phyloP scores from a whole-genome alignment of 139 green algal genomes.

The Micromonas commoda region DNA sequence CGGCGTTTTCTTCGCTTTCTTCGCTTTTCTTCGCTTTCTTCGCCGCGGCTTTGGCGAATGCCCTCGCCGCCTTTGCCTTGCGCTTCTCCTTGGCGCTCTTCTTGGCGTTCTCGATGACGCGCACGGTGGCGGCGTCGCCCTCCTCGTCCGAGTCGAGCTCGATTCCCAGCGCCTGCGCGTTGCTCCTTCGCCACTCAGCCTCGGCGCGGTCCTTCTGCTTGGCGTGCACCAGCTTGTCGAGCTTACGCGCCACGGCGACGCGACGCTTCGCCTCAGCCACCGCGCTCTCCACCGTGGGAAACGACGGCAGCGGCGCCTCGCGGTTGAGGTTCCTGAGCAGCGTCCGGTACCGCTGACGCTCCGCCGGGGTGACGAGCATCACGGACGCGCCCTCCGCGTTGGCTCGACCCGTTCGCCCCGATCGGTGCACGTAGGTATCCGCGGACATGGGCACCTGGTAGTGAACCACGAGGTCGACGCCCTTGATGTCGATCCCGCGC shows the following conservation, averaged over 20 bases:
- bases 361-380: slow-evolving; percentile 65
- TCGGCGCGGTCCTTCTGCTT: slow-evolving; percentile 10
- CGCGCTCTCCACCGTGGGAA: slow-evolving; percentile 9
- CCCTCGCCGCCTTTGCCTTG: too few relatives aligned
- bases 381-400: slow-evolving; percentile 62
- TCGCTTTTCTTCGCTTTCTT: slow-evolving; percentile 1
- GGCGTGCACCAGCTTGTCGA: slow-evolving; percentile 17
- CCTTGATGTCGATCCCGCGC: slow-evolving; percentile 80
- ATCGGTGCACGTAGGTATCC: slow-evolving; percentile 94
- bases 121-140: not conserved
- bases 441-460: slow-evolving; percentile 63
- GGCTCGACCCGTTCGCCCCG: slow-evolving; percentile 76
- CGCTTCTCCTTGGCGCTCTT: not conserved
- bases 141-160: slow-evolving; percentile 18
- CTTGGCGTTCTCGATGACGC: not conserved
- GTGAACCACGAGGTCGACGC: slow-evolving; percentile 70
- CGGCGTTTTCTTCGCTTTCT: not conserved
- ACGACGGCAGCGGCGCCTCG: slow-evolving; percentile 11
- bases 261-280: slow-evolving; percentile 4
- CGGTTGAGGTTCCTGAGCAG: slow-evolving; percentile 40
- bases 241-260: slow-evolving; percentile 5
- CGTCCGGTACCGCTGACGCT: slow-evolving; percentile 51
- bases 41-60: not conserved
- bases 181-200: not conserved
- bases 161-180: slow-evolving; percentile 9